Percentiles rank a stretch among this genome's conserved stretches.
phyloP scores from a whole-genome alignment of 139 green algal species.

The Closterium sp. region DNA sequence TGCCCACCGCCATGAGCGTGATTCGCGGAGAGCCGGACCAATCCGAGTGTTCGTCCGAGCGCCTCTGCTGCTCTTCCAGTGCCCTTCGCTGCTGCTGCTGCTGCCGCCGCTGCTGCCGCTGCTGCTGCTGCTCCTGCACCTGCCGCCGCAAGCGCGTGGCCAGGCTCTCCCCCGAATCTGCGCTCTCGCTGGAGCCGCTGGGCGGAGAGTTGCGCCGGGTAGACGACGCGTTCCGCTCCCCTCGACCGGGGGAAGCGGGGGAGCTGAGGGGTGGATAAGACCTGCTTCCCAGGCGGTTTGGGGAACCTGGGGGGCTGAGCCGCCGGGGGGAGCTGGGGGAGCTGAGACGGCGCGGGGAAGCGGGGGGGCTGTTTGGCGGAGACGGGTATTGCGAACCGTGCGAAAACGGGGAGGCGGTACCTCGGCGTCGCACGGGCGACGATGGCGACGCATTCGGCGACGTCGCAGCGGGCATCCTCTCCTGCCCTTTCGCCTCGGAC shows the following conservation, averaged over 20 bases:
- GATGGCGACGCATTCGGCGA: background rate
- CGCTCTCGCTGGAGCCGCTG: background rate
- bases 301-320: background rate
- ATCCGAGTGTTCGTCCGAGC: background rate
- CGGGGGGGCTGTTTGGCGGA: background rate
- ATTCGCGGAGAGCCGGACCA: background rate
- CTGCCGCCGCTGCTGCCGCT: background rate
- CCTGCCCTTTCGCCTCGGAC: background rate
- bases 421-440: background rate
- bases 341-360: background rate
- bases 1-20: background rate
- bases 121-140: background rate
- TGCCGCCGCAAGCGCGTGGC: background rate
- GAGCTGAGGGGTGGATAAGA: background rate
- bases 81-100: background rate
- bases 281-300: background rate
- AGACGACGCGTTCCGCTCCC: background rate
- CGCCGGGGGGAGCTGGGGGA: background rate
- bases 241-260: background rate
- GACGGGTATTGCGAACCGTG: background rate
- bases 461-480: background rate
- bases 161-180: background rate
- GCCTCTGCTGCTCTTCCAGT: background rate
- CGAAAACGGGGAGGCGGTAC: background rate
- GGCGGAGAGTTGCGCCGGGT: background rate